Base-by-base conservation (phyloP, 2,329 filamentous ascomycete genomes). In the Fusarium heterosporum region DNA sequence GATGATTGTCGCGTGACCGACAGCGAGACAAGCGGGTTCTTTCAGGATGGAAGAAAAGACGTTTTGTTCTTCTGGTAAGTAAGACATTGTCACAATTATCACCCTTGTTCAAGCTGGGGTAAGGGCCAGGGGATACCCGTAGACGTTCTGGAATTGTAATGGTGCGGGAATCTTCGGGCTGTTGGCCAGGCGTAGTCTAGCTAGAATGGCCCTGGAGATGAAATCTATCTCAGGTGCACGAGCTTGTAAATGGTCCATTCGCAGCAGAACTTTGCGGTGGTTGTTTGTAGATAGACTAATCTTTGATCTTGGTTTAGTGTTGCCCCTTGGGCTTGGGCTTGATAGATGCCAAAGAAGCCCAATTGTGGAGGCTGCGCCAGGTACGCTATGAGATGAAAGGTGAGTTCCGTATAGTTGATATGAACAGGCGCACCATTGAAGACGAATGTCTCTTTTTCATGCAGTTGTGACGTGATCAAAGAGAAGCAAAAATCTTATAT, bases 61-160 rank as follows among this genome's bases (percentile, higher is more conserved):
- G 51, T 42, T 16, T 46, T 26, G 25, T 48, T 50, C 38, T 49
- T 38, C 34, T 43, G 47, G 46, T 22, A 36, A 39, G 36, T 64
- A 51, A 69, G 66, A 68, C 59, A 56, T 19, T 19, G 43, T 29
- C 26, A 19, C 16, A 49, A 29, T 59, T 36, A 55, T 28, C 17
- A 61, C 49, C 55, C 50, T 29, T 52, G 62, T 34, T 45, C 12
- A 17, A 19, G 22, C 39, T 42, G 39, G 49, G 50, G 25, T 46
- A 43, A 45, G 26, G 26, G 46, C 29, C 29, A 40, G 26, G 26
- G 39, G n/a, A 22, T 8, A 19, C 7, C 17, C 22, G 28, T 46
- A 51, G 28, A 38, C 42, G 54, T 64, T 65, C 67, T 69, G 63
- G 67, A 70, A 70, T 68, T 50, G 19, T 36, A 45, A 38, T 36